Base-by-base conservation (phyloP, 768 basidiomycete species). In the Calocybe indica region DNA sequence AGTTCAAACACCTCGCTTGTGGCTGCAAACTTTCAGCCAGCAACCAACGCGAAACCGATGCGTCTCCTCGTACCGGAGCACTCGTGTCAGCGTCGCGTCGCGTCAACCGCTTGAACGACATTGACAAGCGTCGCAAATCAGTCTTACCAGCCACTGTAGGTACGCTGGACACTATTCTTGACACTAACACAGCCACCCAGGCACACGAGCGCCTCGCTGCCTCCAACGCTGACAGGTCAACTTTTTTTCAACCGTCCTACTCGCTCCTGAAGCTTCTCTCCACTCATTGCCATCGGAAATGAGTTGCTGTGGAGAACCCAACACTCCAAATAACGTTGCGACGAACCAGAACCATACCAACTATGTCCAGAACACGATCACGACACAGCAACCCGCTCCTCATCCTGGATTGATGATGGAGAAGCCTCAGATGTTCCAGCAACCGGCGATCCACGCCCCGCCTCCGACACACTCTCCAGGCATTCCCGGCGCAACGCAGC, bases 251-350 rank as follows among this genome's bases (percentile, higher is more conserved):
- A 22, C 22, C 22, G 22, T 22, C 1, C 22, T 22, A 22, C 4
- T 22, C 22, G 22, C 22, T 22, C 2, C 22, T 22, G 22, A 4
- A 43, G 30, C 37, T 44, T 31, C 37, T 35, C 41, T 55, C n/a
- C 33, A 30, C 40, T 35, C 40, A 43, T 33, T 45, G 46, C 31
- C 43, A 15, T n/a, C 52, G 51, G 55, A 66, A 54, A 85, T 84
- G 82, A 73, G 78, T 52, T 88, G 87, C 57, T 89, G 86, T 59
- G 83, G 83, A n/a, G 73, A 76, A 41, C 54, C 74, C 7, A 58
- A 52, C 31, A 57, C 59, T 56, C 36, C 59, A 66, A 47, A 52
- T 61, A 45, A 55, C 66, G 22, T 22, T 22, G 22, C 22, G 22
- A 41, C 60, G 61, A 47, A 55, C 64, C 44, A 70, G 72, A 62